phyloP scores from a whole-genome alignment of 257 asterid genomes.

The Fraxinus americana region DNA sequence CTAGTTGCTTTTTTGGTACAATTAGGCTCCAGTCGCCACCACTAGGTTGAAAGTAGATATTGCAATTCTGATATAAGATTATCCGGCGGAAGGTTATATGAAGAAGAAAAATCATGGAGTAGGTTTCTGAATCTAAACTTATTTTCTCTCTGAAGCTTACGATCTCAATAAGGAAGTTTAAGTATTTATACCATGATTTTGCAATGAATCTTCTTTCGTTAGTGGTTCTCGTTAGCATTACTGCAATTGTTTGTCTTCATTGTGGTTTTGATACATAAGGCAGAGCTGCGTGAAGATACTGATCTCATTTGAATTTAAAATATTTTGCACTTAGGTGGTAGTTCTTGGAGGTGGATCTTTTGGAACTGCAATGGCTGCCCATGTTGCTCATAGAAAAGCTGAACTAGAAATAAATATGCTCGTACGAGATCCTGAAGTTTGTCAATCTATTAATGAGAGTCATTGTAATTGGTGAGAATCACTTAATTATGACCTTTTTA shows the following conservation, averaged over 20 bases:
- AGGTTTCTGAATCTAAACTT: constrained; percentile 11
- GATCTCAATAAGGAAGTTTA: not conserved
- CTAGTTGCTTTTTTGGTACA: not conserved
- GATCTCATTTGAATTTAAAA: not conserved
- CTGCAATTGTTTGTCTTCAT: not conserved
- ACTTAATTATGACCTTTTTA: not conserved
- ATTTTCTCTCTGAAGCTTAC: not conserved
- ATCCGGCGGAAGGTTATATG: not conserved
- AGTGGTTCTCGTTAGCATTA: not conserved
- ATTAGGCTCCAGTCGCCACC: constrained; percentile 1
- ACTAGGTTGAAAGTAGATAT: not conserved
- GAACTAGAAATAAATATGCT: constrained; percentile 76
- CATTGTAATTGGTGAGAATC: constrained; percentile 61
- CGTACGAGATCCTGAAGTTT: constrained; percentile 72
- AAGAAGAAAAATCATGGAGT: not conserved
- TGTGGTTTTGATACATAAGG: not conserved
- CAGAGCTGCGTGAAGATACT: not conserved
- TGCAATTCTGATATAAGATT: not conserved
- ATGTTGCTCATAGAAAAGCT: constrained; percentile 73
- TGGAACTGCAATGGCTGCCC: constrained; percentile 96
- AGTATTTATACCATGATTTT: constrained; percentile 7
- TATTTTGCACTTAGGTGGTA: constrained; percentile 59
- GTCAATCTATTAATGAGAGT: constrained; percentile 59
- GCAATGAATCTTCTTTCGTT: not conserved
- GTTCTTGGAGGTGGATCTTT: constrained; percentile 98